Percentiles rank a stretch among this genome's conserved stretches.
phyloP scores from a whole-genome alignment of 352 stramenopile genomes.

The Phytophthora sansomeana region DNA sequence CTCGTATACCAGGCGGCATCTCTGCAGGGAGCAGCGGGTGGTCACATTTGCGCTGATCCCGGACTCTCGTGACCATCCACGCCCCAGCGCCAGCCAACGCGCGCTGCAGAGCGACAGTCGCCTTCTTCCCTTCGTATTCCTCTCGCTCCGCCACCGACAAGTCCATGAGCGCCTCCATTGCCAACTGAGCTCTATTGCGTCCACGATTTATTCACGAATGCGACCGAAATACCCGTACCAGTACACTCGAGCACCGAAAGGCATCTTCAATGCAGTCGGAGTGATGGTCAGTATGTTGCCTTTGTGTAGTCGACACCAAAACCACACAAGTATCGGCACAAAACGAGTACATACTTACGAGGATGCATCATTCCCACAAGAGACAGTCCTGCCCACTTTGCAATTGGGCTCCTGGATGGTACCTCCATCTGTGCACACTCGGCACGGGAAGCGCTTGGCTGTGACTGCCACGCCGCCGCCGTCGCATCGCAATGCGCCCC shows the following conservation, averaged over 20 bases:
- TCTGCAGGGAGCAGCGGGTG: constrained; percentile 28
- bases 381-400: constrained; percentile 20
- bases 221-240: neutral
- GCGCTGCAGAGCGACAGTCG: constrained; percentile 27
- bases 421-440: constrained; percentile 6
- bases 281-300: constrained; percentile 30
- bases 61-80: constrained; percentile 31
- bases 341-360: neutral
- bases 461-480: constrained; percentile 13
- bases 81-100: constrained; percentile 12
- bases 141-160: constrained; percentile 6
- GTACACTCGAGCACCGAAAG: neutral
- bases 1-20: constrained; percentile 29
- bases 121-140: constrained; percentile 19
- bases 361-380: constrained; percentile 11
- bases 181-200: neutral
- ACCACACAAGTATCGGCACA: constrained; percentile 3
- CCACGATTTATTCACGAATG: neutral
- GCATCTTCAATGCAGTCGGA: constrained; percentile 8
- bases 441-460: constrained; percentile 3
- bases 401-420: constrained; percentile 32
- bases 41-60: constrained; percentile 41
- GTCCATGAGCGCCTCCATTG: constrained; percentile 25
- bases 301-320: constrained; percentile 20
- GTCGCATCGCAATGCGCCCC: constrained; percentile 26